Percentiles rank a stretch among this genome's conserved stretches.
phyloP scores from a whole-genome alignment of 352 stramenopile genomes.

The Phytophthora cactorum region DNA sequence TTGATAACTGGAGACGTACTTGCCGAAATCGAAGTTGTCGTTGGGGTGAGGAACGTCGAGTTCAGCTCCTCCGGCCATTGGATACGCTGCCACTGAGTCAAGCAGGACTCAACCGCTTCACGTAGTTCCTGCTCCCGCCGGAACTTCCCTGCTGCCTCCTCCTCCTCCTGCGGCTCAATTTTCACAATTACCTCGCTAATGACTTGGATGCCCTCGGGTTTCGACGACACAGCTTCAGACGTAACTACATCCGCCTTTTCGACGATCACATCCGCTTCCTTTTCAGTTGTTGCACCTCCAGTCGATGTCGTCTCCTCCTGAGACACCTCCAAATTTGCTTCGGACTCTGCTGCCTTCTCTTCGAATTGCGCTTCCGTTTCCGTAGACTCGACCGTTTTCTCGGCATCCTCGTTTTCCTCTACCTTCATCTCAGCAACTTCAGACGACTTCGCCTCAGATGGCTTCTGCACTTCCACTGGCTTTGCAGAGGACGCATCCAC shows the following conservation, averaged over 20 bases:
- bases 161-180: slow-evolving; percentile 20
- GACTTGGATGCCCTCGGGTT: neutral
- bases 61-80: slow-evolving; percentile 69
- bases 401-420: slow-evolving; percentile 14
- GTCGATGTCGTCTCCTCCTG: neutral
- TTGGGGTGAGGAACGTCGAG: slow-evolving; percentile 49
- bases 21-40: slow-evolving; percentile 8
- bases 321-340: neutral
- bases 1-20: slow-evolving; percentile 34
- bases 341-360: slow-evolving; percentile 3
- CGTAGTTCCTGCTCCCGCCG: slow-evolving; percentile 56
- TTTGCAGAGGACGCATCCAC: slow-evolving; percentile 6
- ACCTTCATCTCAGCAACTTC: slow-evolving; percentile 38
- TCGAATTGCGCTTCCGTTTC: slow-evolving; percentile 12
- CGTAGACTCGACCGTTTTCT: slow-evolving; percentile 3
- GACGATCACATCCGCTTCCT: neutral
- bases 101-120: slow-evolving; percentile 52
- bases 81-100: slow-evolving; percentile 70
- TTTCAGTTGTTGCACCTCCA: neutral
- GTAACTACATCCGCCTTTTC: neutral
- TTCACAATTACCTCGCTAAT: slow-evolving; percentile 30
- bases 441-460: slow-evolving; percentile 3
- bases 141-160: slow-evolving; percentile 40
- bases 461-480: slow-evolving; percentile 6
- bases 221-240: slow-evolving; percentile 3